A percentile compares a stretch with the other conserved stretches of the same genome.
Evolutionary conservation across 78 protist species (phyloP).

Genomic region (Anaeramoeba ignava): DNA sequence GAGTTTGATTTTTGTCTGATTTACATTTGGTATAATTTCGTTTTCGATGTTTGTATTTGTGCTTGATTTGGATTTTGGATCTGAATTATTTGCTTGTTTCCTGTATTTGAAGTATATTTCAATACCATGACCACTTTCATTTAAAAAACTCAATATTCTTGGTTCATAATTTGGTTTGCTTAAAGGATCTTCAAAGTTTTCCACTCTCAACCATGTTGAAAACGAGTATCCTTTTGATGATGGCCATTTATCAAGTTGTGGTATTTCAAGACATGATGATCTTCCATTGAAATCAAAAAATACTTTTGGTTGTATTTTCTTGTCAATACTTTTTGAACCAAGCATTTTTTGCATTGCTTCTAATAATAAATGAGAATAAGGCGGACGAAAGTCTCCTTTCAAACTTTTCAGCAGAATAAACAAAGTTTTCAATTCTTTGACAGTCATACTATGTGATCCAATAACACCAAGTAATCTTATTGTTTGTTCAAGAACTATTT

Average conservation of each 20-base stretch:
- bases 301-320: too few species aligned
- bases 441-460: background rate
- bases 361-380: background rate
- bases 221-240: slow-evolving; percentile 25
- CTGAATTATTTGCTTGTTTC: too few species aligned
- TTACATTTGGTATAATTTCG: too few species aligned
- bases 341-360: background rate
- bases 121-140: slow-evolving; percentile 8
- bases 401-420: background rate
- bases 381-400: background rate
- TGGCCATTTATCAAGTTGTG: slow-evolving; percentile 4
- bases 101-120: slow-evolving; percentile 16
- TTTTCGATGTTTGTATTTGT: background rate
- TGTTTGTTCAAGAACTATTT: background rate
- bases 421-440: background rate
- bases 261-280: slow-evolving; percentile 10
- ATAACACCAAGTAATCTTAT: background rate
- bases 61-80: background rate
- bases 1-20: too few species aligned
- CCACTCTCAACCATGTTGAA: slow-evolving; percentile 23
- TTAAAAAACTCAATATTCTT: slow-evolving; percentile 12
- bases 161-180: slow-evolving; percentile 17
- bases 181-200: background rate
- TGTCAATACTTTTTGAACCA: too few species aligned
- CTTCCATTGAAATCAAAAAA: slow-evolving; percentile 29